phyloP scores from a whole-genome alignment of 2,329 filamentous ascomycete species.

The Colletotrichum musae region DNA sequence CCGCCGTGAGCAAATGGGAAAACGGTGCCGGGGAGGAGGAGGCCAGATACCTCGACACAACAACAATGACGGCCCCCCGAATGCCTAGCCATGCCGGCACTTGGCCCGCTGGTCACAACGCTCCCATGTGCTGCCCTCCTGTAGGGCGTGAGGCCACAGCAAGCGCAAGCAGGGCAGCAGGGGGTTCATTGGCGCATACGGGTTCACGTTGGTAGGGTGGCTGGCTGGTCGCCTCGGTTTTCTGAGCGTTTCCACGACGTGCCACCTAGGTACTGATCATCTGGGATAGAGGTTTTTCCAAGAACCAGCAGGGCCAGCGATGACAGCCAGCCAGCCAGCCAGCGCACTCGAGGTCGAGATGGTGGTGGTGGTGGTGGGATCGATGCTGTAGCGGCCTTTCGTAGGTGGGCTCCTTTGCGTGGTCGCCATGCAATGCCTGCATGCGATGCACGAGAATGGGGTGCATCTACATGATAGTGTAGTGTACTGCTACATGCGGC shows the following conservation, averaged over 20 bases:
- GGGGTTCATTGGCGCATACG: slow-evolving; percentile 8
- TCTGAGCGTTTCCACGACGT: too few species aligned
- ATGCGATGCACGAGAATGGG: slow-evolving; percentile 39
- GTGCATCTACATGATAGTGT: slow-evolving; percentile 8
- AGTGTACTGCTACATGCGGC: slow-evolving; percentile 1
- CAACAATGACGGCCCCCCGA: neutral
- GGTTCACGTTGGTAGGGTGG: neutral
- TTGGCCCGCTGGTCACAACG: slow-evolving; percentile 32
- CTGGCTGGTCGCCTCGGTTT: too few species aligned
- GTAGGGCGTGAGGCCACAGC: slow-evolving; percentile 11
- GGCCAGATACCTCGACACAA: neutral
- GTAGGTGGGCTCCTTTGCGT: slow-evolving; percentile 23
- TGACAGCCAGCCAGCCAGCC: slow-evolving; percentile 3
- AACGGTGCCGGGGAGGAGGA: slow-evolving; percentile 4
- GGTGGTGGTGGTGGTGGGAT: slow-evolving; percentile 7
- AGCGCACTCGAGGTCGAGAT: neutral
- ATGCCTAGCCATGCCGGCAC: slow-evolving; percentile 38
- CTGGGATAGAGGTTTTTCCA: too few species aligned
- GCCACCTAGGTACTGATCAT: too few species aligned
- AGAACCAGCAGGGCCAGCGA: neutral
- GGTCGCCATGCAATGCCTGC: slow-evolving; percentile 30
- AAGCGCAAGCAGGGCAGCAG: slow-evolving; percentile 5
- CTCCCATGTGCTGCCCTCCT: slow-evolving; percentile 26
- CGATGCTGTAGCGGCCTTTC: neutral
- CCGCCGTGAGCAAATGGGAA: neutral